Conservation (phyloP, 345 rosid genomes). For the Heritiera littoralis region DNA sequence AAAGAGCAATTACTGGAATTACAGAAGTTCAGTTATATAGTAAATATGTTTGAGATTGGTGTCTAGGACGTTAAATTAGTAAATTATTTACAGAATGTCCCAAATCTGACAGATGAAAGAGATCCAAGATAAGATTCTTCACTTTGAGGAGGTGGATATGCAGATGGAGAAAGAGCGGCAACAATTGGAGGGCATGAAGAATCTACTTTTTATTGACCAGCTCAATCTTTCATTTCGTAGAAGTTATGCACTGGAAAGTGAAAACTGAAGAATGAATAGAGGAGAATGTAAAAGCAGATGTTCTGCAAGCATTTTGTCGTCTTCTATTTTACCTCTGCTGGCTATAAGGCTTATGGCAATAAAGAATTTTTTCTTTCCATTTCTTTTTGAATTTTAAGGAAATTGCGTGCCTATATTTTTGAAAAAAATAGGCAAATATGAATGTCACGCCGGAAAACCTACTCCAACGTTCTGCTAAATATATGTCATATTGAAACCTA, state of each 20-base stretch:
- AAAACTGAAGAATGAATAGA: conserved; percentile 38
- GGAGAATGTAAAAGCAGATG: conserved; percentile 39
- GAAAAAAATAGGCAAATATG: not conserved
- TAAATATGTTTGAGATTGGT: conserved; percentile 14
- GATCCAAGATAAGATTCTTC: conserved; percentile 59
- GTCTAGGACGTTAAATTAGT: not conserved
- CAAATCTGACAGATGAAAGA: conserved; percentile 63
- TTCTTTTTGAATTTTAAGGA: no score
- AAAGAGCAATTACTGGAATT: conserved; percentile 55
- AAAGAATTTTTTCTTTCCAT: no score
- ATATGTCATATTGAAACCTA: no score
- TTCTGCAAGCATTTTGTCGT: not conserved
- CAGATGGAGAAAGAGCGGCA: conserved; percentile 84
- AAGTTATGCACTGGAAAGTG: conserved; percentile 34
- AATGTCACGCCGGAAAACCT: not conserved
- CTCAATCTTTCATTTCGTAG: conserved; percentile 58
- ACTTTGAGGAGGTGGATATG: conserved; percentile 77
- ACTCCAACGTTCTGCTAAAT: not conserved
- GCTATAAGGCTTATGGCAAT: no score
- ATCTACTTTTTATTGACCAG: conserved; percentile 74
- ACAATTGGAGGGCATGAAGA: conserved; percentile 76
- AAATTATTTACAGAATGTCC: conserved; percentile 10
- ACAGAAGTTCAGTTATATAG: conserved; percentile 64
- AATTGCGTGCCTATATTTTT: not conserved
- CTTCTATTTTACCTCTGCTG: no score